Conservation (phyloP, 768 basidiomycete genomes). For the Cystofilobasidium capitatum region DNA sequence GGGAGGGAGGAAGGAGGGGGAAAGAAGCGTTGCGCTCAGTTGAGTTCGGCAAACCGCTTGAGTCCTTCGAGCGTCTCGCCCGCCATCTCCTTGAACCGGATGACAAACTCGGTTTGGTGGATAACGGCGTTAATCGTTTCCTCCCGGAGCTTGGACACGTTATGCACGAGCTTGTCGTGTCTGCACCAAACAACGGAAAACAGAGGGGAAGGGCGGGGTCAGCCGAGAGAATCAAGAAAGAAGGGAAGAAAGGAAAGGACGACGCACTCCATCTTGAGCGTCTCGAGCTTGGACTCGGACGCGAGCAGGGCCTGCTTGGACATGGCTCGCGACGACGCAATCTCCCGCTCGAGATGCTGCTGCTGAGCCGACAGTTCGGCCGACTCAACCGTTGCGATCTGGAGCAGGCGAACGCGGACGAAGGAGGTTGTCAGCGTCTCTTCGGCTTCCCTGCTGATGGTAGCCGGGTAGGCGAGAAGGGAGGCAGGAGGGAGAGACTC, state of each 20-base stretch:
- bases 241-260: not conserved
- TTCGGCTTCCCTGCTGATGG: too few species aligned
- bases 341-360: constrained; percentile 34
- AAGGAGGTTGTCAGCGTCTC: constrained; percentile 1
- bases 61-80: constrained; percentile 23
- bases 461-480: too few species aligned
- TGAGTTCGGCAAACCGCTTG: constrained; percentile 24
- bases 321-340: constrained; percentile 33
- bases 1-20: not conserved
- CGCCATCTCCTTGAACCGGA: constrained; percentile 26
- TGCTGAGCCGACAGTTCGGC: constrained; percentile 31
- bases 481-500: constrained; percentile 16
- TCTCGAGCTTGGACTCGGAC: constrained; percentile 35
- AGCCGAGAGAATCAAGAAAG: not conserved
- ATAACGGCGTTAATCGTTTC: constrained; percentile 20
- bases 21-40: not conserved
- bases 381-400: constrained; percentile 33
- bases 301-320: constrained; percentile 37
- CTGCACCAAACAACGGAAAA: not conserved
- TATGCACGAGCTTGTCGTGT: constrained; percentile 22
- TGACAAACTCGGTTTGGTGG: constrained; percentile 22
- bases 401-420: constrained; percentile 1
- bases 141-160: constrained; percentile 15
- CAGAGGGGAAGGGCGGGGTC: not conserved
- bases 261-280: constrained; percentile 36